A percentile compares a stretch with the other conserved stretches of the same genome.
phyloP scores from a whole-genome alignment of 805 yeast species.

The Candida verbasci region DNA sequence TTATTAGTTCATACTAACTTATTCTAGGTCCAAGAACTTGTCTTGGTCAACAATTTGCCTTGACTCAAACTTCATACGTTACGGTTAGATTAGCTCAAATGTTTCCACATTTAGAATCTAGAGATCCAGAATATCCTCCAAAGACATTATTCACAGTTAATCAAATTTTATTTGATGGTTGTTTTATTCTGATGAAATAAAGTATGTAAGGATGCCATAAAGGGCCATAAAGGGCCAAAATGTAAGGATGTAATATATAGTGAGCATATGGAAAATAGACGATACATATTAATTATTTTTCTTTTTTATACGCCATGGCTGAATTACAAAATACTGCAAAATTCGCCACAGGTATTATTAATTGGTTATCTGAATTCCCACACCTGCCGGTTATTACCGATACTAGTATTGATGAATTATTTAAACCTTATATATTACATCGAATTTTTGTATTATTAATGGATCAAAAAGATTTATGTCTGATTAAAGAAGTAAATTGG shows the following conservation, averaged over 20 bases:
- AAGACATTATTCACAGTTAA: slow-evolving; percentile 1
- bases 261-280: no score
- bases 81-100: slow-evolving; percentile 29
- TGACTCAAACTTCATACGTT: slow-evolving; percentile 47
- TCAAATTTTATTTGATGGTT: slow-evolving; percentile 3
- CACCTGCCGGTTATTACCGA: slow-evolving; percentile 11
- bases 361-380: slow-evolving; percentile 22
- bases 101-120: slow-evolving; percentile 7
- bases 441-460: slow-evolving; percentile 12
- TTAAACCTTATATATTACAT: slow-evolving; percentile 12
- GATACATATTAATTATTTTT: no score
- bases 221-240: no score
- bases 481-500: slow-evolving; percentile 1
- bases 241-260: no score
- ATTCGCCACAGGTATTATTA: slow-evolving; percentile 14
- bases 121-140: slow-evolving; percentile 3
- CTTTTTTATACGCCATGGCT: not conserved
- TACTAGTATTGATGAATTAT: slow-evolving; percentile 10
- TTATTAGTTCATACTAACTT: no score
- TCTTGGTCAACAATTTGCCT: slow-evolving; percentile 53
- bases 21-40: slow-evolving; percentile 57
- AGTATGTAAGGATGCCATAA: no score
- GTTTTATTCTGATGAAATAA: slow-evolving; percentile 3
- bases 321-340: not conserved
- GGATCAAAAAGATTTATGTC: slow-evolving; percentile 14